A percentile compares a stretch with the other conserved stretches of the same genome.
Evolutionary conservation across 129 eudicot genomes (phyloP).

Genomic region (Pseudognaphalium luteoalbum): DNA sequence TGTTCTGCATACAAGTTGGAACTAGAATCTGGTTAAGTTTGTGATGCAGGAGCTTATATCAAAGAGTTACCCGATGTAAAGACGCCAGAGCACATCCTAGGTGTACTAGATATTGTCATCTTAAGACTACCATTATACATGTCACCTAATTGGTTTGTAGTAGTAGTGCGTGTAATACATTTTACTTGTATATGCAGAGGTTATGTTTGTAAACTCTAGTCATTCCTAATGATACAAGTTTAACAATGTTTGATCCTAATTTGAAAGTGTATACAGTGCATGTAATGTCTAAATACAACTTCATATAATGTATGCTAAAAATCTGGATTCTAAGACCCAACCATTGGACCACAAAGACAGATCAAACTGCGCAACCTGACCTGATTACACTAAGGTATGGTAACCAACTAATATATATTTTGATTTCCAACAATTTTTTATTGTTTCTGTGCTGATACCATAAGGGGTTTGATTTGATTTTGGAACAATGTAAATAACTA

Average conservation of each 20-base stretch:
- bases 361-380: neutral
- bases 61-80: constrained; percentile 58
- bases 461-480: neutral
- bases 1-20: neutral
- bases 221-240: neutral
- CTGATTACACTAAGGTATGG: neutral
- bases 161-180: neutral
- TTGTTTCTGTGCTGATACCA: neutral
- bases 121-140: neutral
- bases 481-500: neutral
- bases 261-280: neutral
- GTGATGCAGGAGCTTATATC: constrained; percentile 60
- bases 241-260: neutral
- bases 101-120: constrained; percentile 55
- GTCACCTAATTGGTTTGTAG: neutral
- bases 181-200: neutral
- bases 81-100: constrained; percentile 72
- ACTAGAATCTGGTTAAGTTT: neutral
- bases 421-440: neutral
- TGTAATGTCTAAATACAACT: neutral
- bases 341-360: neutral
- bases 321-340: neutral
- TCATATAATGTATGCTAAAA: neutral
- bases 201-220: neutral
- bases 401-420: neutral